These are phyloP conservation scores for Ceriops tagal DNA, from an alignment of 345 rosid genomes.

Conservation along the genomic window DNA sequence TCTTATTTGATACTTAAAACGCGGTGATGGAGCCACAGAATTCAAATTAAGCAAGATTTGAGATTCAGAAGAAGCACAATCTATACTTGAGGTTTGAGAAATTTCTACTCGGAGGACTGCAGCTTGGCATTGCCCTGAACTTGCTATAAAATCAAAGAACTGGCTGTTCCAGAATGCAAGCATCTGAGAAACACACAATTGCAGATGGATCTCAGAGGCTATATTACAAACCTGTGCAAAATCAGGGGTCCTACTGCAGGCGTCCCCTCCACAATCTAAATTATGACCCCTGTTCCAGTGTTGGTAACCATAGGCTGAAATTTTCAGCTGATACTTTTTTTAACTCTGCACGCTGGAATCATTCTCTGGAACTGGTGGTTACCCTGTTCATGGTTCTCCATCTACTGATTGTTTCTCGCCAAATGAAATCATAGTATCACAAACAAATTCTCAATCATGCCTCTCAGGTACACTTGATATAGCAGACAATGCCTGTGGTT, in stretches of 20 bases:
- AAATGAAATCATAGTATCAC: conserved; percentile 42
- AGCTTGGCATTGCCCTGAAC: conserved; percentile 7
- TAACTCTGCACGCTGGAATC: conserved; percentile 57
- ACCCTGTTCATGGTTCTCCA: conserved; percentile 39
- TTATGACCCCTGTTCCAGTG: conserved; percentile 32
- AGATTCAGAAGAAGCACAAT: conserved; percentile 2
- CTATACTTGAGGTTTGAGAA: conserved; percentile 10
- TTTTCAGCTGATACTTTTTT: conserved; percentile 44
- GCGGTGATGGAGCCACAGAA: conserved; percentile 9
- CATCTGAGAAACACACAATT: conserved; percentile 39
- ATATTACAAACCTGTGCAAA: conserved; percentile 31
- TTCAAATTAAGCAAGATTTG: neutral
- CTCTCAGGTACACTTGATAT: conserved; percentile 43
- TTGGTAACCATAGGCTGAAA: conserved; percentile 34
- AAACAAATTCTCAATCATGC: conserved; percentile 37
- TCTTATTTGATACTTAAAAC: neutral
- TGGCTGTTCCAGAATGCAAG: conserved; percentile 35
- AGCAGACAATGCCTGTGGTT: conserved; percentile 45
- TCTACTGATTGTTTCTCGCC: conserved; percentile 65
- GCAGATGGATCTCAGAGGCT: conserved; percentile 37
- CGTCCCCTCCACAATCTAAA: conserved; percentile 31
- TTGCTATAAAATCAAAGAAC: conserved; percentile 1
- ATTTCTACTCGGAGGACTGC: conserved; percentile 18
- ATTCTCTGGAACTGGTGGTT: conserved; percentile 43
- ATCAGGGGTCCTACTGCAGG: conserved; percentile 35